Conservation (phyloP, 23 red algal species). For the Cyanidioschyzon merolae region DNA sequence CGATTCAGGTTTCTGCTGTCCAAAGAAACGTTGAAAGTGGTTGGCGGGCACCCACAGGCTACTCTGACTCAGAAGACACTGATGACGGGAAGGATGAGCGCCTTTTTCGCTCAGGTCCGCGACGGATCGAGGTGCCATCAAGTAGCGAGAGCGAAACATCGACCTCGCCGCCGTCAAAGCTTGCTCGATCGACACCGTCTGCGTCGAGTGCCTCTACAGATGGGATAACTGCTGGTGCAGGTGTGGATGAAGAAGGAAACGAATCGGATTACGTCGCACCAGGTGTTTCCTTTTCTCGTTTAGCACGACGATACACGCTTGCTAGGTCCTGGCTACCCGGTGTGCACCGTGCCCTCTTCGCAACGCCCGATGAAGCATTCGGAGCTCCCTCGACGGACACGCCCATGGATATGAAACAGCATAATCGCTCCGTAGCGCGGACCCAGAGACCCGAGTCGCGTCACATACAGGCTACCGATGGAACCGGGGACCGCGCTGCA, state of each 20-base stretch:
- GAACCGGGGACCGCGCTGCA: no score
- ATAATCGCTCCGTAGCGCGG: no score
- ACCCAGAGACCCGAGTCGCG: no score
- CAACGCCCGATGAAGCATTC: no score
- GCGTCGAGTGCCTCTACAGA: no score
- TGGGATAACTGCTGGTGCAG: background rate
- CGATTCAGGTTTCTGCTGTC: background rate
- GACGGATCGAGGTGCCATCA: background rate
- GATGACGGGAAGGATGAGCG: background rate
- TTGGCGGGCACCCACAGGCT: background rate
- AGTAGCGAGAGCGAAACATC: background rate
- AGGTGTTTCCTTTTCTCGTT: background rate
- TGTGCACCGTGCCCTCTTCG: background rate
- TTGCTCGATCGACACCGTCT: background rate
- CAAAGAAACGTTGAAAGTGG: background rate
- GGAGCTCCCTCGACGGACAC: no score
- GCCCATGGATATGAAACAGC: no score
- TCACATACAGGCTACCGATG: no score
- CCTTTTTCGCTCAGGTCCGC: background rate
- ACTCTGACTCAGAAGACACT: background rate
- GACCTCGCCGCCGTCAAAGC: background rate
- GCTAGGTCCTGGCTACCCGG: background rate
- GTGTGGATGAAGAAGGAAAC: background rate
- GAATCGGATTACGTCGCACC: background rate
- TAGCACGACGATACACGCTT: background rate